Base-by-base conservation (phyloP, 257 asterid species). In the Coffea canephora region DNA sequence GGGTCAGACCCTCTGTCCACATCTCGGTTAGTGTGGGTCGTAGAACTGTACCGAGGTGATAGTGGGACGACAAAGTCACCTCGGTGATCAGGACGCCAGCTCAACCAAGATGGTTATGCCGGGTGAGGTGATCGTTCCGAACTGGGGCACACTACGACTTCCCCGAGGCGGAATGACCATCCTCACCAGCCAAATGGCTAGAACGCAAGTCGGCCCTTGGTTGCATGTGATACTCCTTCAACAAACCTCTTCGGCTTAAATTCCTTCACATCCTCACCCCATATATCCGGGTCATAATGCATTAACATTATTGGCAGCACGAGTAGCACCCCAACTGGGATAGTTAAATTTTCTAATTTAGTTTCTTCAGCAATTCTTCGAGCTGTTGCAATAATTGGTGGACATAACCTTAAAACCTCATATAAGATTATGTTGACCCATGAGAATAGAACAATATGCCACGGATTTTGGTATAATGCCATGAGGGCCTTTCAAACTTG, bases 241-340 rank as follows among this genome's bases (percentile, higher is more conserved):
- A 79, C 75, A n/a, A 91, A 88, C 49, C 92, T 78, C 81, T 81
- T 87, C 0, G 92, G 94, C 2, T 89, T 90, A 80, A 90, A 91
- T 11, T 91, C 93, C 77, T 73, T 77, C 8, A 89, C 93, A 70
- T 91, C 94, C 0, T 73, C 84, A 10, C 94, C 93, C 94, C 94
- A 90, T 73, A 86, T 31, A 57, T 83, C 61, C 2, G 2, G 10
- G 78, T 89, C 89, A 5, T 85, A 89, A 65, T 91, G 94, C 39
- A 90, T 0, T 0, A 80, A 45, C 10, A 91, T 49, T 0, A 52
- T 13, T 19, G 93, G 93, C 64, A 90, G 6, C 0, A 77, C 7
- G 5, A 91, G 43, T 45, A 45, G 68, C 68, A 86, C 82, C 52
- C 92, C 94, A 0, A 82, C 87, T 0, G 93, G 93, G 18, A 91